phyloP scores from a whole-genome alignment of 2,329 filamentous ascomycete species.

The Blastomyces silverae region DNA sequence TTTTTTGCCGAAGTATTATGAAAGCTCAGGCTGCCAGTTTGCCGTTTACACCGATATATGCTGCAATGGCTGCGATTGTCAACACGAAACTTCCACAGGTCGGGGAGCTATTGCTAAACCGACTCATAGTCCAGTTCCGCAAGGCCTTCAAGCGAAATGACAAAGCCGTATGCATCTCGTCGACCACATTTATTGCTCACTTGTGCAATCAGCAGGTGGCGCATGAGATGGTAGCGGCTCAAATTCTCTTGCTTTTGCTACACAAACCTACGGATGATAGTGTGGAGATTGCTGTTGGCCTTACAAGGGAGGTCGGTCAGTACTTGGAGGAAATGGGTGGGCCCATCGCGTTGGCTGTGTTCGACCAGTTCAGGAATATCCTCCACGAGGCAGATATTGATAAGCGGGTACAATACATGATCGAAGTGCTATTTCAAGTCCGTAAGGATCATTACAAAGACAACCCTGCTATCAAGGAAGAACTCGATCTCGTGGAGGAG shows the following conservation, averaged over 20 bases:
- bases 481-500: slow-evolving; percentile 91
- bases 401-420: slow-evolving; percentile 98
- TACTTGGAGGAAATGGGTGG: slow-evolving; percentile 94
- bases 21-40: slow-evolving; percentile 95
- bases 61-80: slow-evolving; percentile 90
- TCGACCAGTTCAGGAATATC: slow-evolving; percentile 92
- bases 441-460: slow-evolving; percentile 96
- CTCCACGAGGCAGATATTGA: slow-evolving; percentile 96
- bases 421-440: slow-evolving; percentile 94
- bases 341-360: slow-evolving; percentile 79
- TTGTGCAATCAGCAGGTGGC: slow-evolving; percentile 94
- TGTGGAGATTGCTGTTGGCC: slow-evolving; percentile 91
- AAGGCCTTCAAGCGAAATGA: slow-evolving; percentile 96
- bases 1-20: slow-evolving; percentile 96
- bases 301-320: slow-evolving; percentile 88
- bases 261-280: slow-evolving; percentile 96
- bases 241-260: slow-evolving; percentile 84
- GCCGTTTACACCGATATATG: slow-evolving; percentile 94
- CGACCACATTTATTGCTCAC: slow-evolving; percentile 91
- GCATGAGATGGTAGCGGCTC: slow-evolving; percentile 85
- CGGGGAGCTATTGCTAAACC: slow-evolving; percentile 78
- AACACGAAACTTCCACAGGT: slow-evolving; percentile 96
- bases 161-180: slow-evolving; percentile 88
- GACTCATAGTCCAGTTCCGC: slow-evolving; percentile 83
- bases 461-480: slow-evolving; percentile 81